Percentiles rank a stretch among this genome's conserved stretches.
phyloP scores from a whole-genome alignment of 805 yeast genomes.

The Pichia gijzeniarum region DNA sequence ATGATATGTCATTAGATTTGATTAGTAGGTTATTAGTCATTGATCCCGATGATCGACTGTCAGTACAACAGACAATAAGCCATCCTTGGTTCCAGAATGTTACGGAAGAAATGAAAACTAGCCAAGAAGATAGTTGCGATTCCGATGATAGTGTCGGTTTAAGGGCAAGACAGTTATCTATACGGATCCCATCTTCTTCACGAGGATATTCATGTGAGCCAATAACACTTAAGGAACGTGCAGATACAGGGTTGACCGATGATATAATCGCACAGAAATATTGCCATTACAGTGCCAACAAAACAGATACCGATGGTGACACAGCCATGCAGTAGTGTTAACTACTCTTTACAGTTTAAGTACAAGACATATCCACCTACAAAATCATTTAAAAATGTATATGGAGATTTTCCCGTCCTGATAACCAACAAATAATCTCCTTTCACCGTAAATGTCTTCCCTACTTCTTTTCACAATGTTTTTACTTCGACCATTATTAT shows the following conservation, averaged over 20 bases:
- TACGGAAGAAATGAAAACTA: neutral
- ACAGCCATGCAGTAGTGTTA: slow-evolving; percentile 1
- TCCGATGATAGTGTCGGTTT: slow-evolving; percentile 6
- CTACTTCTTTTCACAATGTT: slow-evolving; percentile 28
- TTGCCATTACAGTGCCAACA: neutral
- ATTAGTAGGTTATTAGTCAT: slow-evolving; percentile 56
- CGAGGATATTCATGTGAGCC: slow-evolving; percentile 25
- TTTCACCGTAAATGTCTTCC: slow-evolving; percentile 18
- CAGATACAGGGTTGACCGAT: slow-evolving; percentile 21
- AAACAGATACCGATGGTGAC: slow-evolving; percentile 8
- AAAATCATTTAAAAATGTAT: slow-evolving; percentile 13
- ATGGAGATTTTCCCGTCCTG: slow-evolving; percentile 30
- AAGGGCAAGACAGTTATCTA: slow-evolving; percentile 16
- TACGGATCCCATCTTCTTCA: slow-evolving; percentile 22
- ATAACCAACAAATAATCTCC: slow-evolving; percentile 28
- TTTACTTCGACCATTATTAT: slow-evolving; percentile 29
- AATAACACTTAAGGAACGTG: slow-evolving; percentile 23
- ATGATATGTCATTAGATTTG: slow-evolving; percentile 58
- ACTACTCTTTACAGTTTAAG: too few relatives aligned
- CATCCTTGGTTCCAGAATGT: slow-evolving; percentile 39
- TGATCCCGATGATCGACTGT: slow-evolving; percentile 39
- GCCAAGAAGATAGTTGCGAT: neutral
- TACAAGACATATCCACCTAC: too few relatives aligned
- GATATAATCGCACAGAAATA: slow-evolving; percentile 18
- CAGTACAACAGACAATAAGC: slow-evolving; percentile 32